Evolutionary conservation across 441 rosid genomes (phyloP).

Genomic region (Gossypium schwendimanii): DNA sequence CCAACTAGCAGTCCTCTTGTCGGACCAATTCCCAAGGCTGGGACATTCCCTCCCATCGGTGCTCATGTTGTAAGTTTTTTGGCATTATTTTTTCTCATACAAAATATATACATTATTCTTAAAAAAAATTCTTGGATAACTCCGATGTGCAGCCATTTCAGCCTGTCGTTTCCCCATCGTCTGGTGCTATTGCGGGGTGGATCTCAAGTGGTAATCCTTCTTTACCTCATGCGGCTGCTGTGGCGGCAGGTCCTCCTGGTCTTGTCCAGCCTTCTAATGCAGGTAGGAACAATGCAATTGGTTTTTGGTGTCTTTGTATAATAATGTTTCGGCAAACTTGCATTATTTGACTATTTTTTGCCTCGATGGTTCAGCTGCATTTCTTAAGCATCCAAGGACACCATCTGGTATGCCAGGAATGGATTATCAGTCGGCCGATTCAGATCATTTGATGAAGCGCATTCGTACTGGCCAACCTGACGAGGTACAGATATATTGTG

Average conservation of each 20-base stretch:
- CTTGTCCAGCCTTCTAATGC: conserved; percentile 42
- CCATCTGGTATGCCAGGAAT: conserved; percentile 53
- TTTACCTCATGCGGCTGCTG: conserved; percentile 42
- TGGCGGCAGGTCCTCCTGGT: conserved; percentile 41
- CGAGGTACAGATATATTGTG: conserved; percentile 34
- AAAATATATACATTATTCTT: neutral
- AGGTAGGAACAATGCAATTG: conserved; percentile 19
- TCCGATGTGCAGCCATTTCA: conserved; percentile 48
- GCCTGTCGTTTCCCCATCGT: conserved; percentile 43
- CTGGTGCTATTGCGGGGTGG: conserved; percentile 56
- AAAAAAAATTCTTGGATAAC: neutral
- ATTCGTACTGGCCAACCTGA: conserved; percentile 55
- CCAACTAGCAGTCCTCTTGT: conserved; percentile 41
- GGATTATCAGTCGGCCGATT: conserved; percentile 65
- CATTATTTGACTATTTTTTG: neutral
- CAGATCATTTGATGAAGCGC: conserved; percentile 71
- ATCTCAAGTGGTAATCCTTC: conserved; percentile 43
- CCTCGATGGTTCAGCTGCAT: conserved; percentile 28
- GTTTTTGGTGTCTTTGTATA: neutral
- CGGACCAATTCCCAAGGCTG: conserved; percentile 53
- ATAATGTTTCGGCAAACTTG: neutral
- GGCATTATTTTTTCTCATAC: neutral
- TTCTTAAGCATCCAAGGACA: conserved; percentile 62
- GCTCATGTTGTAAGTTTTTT: conserved; percentile 46
- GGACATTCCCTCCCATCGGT: conserved; percentile 47